Percentiles rank a stretch among this genome's conserved stretches.
phyloP scores from a whole-genome alignment of 305 asterid genomes.

The Fraxinus angustifolia region DNA sequence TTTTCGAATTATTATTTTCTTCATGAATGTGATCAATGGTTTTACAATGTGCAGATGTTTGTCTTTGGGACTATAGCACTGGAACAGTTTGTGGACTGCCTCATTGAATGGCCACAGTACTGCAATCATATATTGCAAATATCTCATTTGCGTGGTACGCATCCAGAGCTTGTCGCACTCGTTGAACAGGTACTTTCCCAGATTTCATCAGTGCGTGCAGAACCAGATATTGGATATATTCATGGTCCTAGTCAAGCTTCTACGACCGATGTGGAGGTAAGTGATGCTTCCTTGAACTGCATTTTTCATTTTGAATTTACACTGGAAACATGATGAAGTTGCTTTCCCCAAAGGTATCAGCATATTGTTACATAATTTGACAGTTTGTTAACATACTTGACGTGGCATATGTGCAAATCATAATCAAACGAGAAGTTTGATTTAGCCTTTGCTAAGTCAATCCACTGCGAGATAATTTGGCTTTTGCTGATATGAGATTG shows the following conservation, averaged over 20 bases:
- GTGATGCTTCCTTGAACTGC: background rate
- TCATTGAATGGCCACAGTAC: slow-evolving; percentile 98
- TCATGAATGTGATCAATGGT: slow-evolving; percentile 19
- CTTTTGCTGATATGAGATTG: background rate
- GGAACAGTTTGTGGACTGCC: slow-evolving; percentile 93
- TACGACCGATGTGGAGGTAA: slow-evolving; percentile 57
- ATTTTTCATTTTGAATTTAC: slow-evolving; percentile 12
- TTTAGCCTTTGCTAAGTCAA: slow-evolving; percentile 2
- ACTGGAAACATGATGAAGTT: background rate
- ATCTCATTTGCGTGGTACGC: slow-evolving; percentile 83
- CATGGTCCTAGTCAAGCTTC: slow-evolving; percentile 52
- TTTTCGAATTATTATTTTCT: slow-evolving; percentile 7
- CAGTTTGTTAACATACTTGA: background rate
- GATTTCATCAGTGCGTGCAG: slow-evolving; percentile 70
- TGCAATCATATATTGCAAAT: slow-evolving; percentile 96
- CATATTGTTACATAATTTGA: background rate
- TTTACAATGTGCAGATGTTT: slow-evolving; percentile 67
- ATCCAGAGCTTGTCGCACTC: slow-evolving; percentile 64
- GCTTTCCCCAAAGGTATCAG: slow-evolving; percentile 11
- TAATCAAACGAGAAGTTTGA: background rate
- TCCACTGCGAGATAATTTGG: slow-evolving; percentile 10
- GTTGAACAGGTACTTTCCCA: slow-evolving; percentile 70
- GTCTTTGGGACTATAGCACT: slow-evolving; percentile 87
- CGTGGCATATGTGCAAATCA: slow-evolving; percentile 4
- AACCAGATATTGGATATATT: slow-evolving; percentile 53